These are phyloP conservation scores for Coemansia sp. DNA, from an alignment of 192 early-diverging fungal species.

Conservation along the genomic window DNA sequence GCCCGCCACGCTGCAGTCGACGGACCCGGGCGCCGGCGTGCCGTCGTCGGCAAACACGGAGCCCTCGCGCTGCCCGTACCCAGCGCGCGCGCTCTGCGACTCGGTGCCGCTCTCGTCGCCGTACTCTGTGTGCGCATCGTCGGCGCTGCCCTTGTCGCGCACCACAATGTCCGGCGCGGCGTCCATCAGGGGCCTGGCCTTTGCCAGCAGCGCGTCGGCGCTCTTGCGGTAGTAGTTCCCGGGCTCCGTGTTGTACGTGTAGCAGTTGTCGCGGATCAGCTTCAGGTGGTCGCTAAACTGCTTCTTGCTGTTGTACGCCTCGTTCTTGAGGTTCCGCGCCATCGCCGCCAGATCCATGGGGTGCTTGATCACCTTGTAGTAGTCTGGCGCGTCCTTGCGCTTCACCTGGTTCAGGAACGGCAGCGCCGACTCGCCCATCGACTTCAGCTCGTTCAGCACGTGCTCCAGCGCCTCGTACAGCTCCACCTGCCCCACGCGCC, in stretches of 20 bases:
- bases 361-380: slow-evolving; percentile 87
- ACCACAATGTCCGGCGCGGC: slow-evolving; percentile 83
- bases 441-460: slow-evolving; percentile 75
- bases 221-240: slow-evolving; percentile 86
- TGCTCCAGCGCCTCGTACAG: slow-evolving; percentile 90
- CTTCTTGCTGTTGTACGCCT: slow-evolving; percentile 81
- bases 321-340: slow-evolving; percentile 77
- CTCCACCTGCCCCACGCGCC: slow-evolving; percentile 83
- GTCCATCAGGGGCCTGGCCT: slow-evolving; percentile 69
- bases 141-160: slow-evolving; percentile 57
- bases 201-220: slow-evolving; percentile 77
- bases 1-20: slow-evolving; percentile 6
- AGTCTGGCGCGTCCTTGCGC: slow-evolving; percentile 89
- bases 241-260: slow-evolving; percentile 86
- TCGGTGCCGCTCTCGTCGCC: slow-evolving; percentile 60
- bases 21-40: slow-evolving; percentile 11
- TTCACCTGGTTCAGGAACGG: slow-evolving; percentile 88
- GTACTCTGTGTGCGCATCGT: slow-evolving; percentile 58
- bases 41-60: slow-evolving; percentile 34
- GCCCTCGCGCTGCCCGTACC: slow-evolving; percentile 12
- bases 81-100: slow-evolving; percentile 29
- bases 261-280: slow-evolving; percentile 92
- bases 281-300: slow-evolving; percentile 87
- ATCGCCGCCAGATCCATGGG: slow-evolving; percentile 97
- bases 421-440: slow-evolving; percentile 74